These are phyloP conservation scores for Waltergamsia citrina DNA, from an alignment of 2,329 filamentous ascomycete species.

Conservation along the genomic window DNA sequence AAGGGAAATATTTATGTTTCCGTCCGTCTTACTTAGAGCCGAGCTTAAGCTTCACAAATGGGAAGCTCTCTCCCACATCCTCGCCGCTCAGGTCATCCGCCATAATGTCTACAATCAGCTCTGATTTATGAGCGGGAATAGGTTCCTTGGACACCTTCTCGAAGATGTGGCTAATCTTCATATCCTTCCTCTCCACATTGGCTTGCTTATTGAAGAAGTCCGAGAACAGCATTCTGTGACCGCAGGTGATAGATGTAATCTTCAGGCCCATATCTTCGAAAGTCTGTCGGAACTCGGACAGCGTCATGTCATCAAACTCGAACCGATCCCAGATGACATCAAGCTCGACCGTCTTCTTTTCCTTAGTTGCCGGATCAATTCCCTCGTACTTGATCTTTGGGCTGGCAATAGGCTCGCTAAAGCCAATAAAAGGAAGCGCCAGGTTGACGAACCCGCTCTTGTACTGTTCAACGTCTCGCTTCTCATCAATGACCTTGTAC, in stretches of 20 bases:
- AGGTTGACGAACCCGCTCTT: slow-evolving; percentile 99
- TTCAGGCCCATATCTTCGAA: slow-evolving; percentile 75
- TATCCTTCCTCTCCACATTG: slow-evolving; percentile 64
- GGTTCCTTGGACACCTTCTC: slow-evolving; percentile 87
- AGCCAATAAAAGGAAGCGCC: slow-evolving; percentile 93
- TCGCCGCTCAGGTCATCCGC: slow-evolving; percentile 82
- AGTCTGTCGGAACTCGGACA: slow-evolving; percentile 72
- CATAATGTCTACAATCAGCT: slow-evolving; percentile 93
- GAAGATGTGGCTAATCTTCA: slow-evolving; percentile 84
- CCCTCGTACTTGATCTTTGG: slow-evolving; percentile 87
- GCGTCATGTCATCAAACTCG: slow-evolving; percentile 76
- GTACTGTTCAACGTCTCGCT: slow-evolving; percentile 95
- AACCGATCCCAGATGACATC: slow-evolving; percentile 99
- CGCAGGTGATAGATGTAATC: slow-evolving; percentile 93
- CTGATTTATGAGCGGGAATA: slow-evolving; percentile 84
- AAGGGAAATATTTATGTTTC: too few relatives aligned
- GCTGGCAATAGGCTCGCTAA: slow-evolving; percentile 91
- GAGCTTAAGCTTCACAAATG: slow-evolving; percentile 95
- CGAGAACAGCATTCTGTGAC: slow-evolving; percentile 88
- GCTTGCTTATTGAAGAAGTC: slow-evolving; percentile 69
- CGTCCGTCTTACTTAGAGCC: too few relatives aligned
- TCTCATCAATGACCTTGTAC: slow-evolving; percentile 94
- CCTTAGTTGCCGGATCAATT: too few relatives aligned
- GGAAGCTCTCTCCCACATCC: slow-evolving; percentile 93
- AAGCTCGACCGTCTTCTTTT: slow-evolving; percentile 65